Base-by-base conservation (phyloP, 2,329 filamentous ascomycete genomes). In the Zasmidium citrigriseum region DNA sequence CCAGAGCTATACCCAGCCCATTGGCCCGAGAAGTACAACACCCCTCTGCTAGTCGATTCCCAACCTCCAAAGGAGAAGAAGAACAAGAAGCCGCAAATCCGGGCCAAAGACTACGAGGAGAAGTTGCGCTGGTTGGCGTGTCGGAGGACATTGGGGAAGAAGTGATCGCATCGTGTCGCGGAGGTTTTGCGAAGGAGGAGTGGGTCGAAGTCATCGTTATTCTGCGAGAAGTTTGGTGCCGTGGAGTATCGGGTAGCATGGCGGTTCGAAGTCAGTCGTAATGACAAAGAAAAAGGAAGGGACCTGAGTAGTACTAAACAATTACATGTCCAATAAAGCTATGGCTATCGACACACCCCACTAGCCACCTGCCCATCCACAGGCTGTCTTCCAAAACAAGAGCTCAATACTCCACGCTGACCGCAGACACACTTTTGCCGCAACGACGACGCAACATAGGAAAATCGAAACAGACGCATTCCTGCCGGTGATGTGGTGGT, bases 91-190 rank as follows among this genome's bases (percentile, higher is more conserved):
- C 24, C 48, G 7, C 34, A 41, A 41, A 51, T 46, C 41, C 51
- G 51, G 12, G 51, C 38, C 14, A 29, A 54, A 21, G 18, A 46
- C 29, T 25, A 54, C 18, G 51, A 54, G 41, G n/a, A 46, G 21
- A 14, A 21, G 4, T 25, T 54, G 9, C 34, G 25, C 2, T 54
- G 51, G 51, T 41, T 46, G 20, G 51, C 51, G 7, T 3, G 41
- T 54, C 38, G 51, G 22, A 46, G 51, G 20, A 9, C 22, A 21
- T 10, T 54, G 5, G 51, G 51, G 46, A 14, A 22, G 45, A 10
- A 27, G 46, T 24, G 45, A 4, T 47, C 5, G n/a, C n/a, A n/a
- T n/a, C n/a, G n/a, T n/a, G 34, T 41, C 16, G 34, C 5, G 16
- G 34, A 41, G 14, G 34, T n/a, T n/a, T n/a, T n/a, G n/a, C n/a